Base-by-base conservation (phyloP, 2,329 filamentous ascomycete species). In the Scolecobasidium constrictum region DNA sequence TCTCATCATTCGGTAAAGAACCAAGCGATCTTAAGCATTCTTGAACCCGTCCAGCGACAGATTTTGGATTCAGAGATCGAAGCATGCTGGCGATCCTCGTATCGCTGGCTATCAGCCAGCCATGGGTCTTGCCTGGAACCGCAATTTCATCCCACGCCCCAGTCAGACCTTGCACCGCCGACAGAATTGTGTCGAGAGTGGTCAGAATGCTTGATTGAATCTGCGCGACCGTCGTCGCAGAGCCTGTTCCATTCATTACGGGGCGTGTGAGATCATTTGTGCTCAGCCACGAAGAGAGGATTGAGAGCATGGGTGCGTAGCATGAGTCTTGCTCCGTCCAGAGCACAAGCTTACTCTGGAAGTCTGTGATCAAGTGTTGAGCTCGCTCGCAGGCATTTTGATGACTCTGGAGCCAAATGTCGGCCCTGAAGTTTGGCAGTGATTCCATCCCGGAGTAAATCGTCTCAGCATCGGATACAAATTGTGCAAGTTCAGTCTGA, bases 161-260 rank as follows among this genome's bases (percentile, higher is more conserved):
- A 45, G 77, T 74, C 36, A 83, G 71, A 48, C 80, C 77, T 58
- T 95, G 86, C 38, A 94, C 71, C 1, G 83, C 81, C 26, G 90
- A 82, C 2, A 95, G 76, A 20, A 90, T 74, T 39, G 77, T 75
- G 59, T 94, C 84, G 37, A 81, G 75, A n/a, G 83, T 31, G n/a
- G 9, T 7, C 9, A 31, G 9, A 31, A 31, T 31, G 9, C 9
- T n/a, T 31, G 26, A 31, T n/a, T 31, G 26, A n/a, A 31, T 31
- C n/a, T n/a, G 9, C 26, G 26, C 26, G n/a, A 21, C 42, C 6
- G 28, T 44, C 19, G 42, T 19, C n/a, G n/a, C n/a, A n/a, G n/a
- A n/a, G n/a, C n/a, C n/a, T n/a, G n/a, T n/a, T n/a, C n/a, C n/a
- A n/a, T n/a, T n/a, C n/a, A n/a, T n/a, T n/a, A n/a, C n/a, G n/a